Evolutionary conservation across 805 yeast genomes (phyloP).

Genomic region (Candida manassasensis): DNA sequence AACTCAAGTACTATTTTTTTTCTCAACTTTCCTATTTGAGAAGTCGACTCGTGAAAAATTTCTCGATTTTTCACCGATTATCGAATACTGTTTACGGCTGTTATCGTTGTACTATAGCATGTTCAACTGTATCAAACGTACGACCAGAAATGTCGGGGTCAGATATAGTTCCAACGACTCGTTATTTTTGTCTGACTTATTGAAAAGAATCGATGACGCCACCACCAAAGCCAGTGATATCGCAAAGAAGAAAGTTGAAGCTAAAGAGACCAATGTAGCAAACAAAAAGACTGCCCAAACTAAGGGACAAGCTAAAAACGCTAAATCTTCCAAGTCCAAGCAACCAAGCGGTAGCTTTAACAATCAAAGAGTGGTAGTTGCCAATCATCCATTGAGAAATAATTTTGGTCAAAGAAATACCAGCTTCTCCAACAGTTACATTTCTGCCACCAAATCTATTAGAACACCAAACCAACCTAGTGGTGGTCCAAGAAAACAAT

Average conservation of each 20-base stretch:
- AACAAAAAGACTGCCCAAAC: background rate
- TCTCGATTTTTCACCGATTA: too few relatives aligned
- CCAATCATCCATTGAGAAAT: constrained; percentile 5
- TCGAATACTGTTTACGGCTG: too few relatives aligned
- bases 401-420: constrained; percentile 1
- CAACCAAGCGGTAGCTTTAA: background rate
- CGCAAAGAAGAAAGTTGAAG: constrained; percentile 3
- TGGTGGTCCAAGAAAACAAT: background rate
- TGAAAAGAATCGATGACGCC: constrained; percentile 33
- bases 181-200: constrained; percentile 29
- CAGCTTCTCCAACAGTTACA: background rate
- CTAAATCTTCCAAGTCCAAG: constrained; percentile 2
- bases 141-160: background rate
- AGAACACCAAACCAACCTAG: background rate
- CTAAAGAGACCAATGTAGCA: background rate
- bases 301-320: constrained; percentile 4
- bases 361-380: constrained; percentile 2
- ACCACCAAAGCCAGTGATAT: constrained; percentile 13
- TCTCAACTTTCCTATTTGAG: too few relatives aligned
- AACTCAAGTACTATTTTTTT: too few relatives aligned
- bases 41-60: too few relatives aligned
- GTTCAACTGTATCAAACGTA: background rate
- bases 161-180: constrained; percentile 11
- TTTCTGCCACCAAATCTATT: background rate
- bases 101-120: background rate